Base-by-base conservation (phyloP, 106 monocot species). In the Ottelia alismoides region DNA sequence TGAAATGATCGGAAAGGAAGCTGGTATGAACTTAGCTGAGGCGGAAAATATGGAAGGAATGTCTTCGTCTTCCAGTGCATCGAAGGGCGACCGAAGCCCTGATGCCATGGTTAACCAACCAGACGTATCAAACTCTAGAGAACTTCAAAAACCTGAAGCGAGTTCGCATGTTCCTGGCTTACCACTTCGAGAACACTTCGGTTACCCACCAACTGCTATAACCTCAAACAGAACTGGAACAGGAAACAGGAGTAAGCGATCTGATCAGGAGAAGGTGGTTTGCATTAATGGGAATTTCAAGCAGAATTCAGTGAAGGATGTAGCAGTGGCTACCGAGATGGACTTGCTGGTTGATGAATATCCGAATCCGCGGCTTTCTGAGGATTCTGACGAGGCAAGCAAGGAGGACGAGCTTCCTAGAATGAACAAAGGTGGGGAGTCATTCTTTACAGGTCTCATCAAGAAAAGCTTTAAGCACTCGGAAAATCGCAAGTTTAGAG, bases 401-500 rank as follows among this genome's bases (percentile, higher is more conserved):
- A 76, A 64, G 44, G 86, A 82, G 46, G 82, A 73, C 28, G n/a
- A n/a, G n/a, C 56, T 63, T 24, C 66, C 67, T 27, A 72, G 56
- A 52, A 30, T 29, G 7, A 68, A 30, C 31, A 85, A 89, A 47
- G 76, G 69, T 44, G 82, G 85, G 24, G 82, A 90, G 28, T 90
- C 85, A 22, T 99, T 90, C 61, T 69, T 99, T 25, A 46, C 72
- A 14, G 86, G 86, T 20, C 61, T 99, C 21, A 75, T 90, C 55
- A 99, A 90, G 76, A 99, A 90, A 67, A 79, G 82, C 53, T 79
- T 99, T 31, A 81, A 46, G 50, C 68, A 78, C 14, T 30, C 12
- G 16, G 78, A 81, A 27, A 71, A 45, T 70, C 70, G 77, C 1
- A 86, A 60, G 55, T 58, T 48, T 21, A 90, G 78, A 63, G 82